Conservation (phyloP, 192 early-diverging fungal genomes). For the Coemansia sp. region DNA sequence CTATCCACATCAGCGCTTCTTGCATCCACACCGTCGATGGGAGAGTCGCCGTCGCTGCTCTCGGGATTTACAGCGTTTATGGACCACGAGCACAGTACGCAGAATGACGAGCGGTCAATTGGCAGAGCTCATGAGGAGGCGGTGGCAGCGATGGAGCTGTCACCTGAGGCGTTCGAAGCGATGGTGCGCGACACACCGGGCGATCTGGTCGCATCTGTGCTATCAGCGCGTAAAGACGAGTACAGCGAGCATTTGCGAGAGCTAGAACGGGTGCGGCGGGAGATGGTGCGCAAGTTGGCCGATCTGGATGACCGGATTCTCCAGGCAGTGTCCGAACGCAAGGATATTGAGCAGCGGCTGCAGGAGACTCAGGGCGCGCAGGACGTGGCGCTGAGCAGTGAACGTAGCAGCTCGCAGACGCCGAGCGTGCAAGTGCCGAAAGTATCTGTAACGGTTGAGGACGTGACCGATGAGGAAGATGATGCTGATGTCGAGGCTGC, state of each 20-base stretch:
- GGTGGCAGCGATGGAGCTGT: conserved; percentile 4
- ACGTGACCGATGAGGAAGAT: conserved; percentile 19
- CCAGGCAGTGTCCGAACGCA: conserved; percentile 15
- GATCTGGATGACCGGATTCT: conserved; percentile 25
- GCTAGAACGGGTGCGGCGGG: conserved; percentile 21
- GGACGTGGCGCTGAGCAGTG: not conserved
- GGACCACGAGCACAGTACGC: not conserved
- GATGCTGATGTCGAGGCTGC: not conserved
- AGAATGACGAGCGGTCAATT: not conserved
- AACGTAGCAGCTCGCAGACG: not conserved
- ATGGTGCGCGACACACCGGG: conserved; percentile 15
- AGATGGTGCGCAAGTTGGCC: conserved; percentile 8
- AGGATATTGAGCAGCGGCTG: conserved; percentile 15
- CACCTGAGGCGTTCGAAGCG: conserved; percentile 22
- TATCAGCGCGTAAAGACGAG: conserved; percentile 30
- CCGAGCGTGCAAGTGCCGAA: not conserved
- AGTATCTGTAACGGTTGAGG: conserved; percentile 6
- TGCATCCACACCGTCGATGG: conserved; percentile 9
- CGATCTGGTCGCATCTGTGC: conserved; percentile 5
- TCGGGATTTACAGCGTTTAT: conserved; percentile 35
- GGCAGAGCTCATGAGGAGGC: not conserved
- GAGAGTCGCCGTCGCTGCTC: conserved; percentile 26
- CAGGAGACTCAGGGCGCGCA: not conserved
- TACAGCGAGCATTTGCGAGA: conserved; percentile 22
- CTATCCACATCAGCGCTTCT: conserved; percentile 1